Evolutionary conservation across 352 stramenopile genomes (phyloP), one percentile per base, ranked within the genome.

Genomic region (Pythium biforme): DNA sequence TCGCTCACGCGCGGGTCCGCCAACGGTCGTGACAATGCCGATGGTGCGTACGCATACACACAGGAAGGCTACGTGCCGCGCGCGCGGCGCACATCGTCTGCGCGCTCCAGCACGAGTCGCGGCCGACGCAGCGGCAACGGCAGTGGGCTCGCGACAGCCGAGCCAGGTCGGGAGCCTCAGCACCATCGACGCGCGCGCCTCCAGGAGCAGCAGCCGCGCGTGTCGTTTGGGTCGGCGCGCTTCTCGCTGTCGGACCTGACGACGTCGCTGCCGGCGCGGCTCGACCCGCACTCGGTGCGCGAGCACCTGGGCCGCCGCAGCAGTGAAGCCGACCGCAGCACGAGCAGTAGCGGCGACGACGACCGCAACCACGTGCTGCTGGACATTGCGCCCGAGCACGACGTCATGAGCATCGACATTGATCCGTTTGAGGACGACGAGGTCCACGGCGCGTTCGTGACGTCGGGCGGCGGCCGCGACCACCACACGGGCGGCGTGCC

Each of bases 331-430:
- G 43, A 55, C 26, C 52, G 53, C 26, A 68, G 52, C 55, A 59
- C 33, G 48, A 60, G 49, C 49, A 64, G 49, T n/a, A n/a, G n/a
- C n/a, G n/a, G n/a, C 40, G 56, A 43, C 27, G 33, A 34, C 6
- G 20, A 39, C 20, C 45, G 20, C 19, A 23, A 55, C 20, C 15
- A 43, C 37, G 14, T 43, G 37, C 37, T 25, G 31, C 22, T 61
- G 20, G 54, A 39, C 17, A 25, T 67, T 11, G 60, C 33, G 6
- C 52, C 52, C 14, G 55, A 60, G 33, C 63, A 62, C 57, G 64
- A 70, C 52, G 50, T 70, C 10, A 25, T 70, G 41, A 43, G 50
- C 22, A 70, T 70, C 57, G 64, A 65, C 33, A 66, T 70, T 20
- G 64, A 70, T 39, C 64, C 64, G 39, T 70, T 62, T 26, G 64